Evolutionary conservation across 176 grass and related monocot species (phyloP).

Genomic region (Musa itinerans): DNA sequence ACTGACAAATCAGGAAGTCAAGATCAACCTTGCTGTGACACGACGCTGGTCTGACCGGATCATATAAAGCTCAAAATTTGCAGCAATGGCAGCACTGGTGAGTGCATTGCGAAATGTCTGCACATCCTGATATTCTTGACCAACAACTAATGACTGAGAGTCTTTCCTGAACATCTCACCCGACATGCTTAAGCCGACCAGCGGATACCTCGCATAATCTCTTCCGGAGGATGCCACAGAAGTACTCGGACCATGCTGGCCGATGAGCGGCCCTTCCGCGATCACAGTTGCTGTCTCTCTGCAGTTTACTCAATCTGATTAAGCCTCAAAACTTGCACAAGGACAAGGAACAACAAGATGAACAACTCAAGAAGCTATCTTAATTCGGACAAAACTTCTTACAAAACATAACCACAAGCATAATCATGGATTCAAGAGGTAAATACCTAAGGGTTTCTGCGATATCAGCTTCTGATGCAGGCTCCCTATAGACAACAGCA

Average conservation of each 20-base stretch:
- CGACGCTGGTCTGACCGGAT: slow-evolving; percentile 19
- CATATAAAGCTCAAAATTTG: slow-evolving; percentile 20
- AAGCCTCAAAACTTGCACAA: background rate
- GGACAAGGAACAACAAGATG: background rate
- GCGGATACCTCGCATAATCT: slow-evolving; percentile 1
- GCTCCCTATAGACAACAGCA: background rate
- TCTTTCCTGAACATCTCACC: slow-evolving; percentile 1
- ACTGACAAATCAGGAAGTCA: background rate
- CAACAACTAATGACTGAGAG: slow-evolving; percentile 15
- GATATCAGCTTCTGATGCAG: background rate
- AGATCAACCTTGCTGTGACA: slow-evolving; percentile 17
- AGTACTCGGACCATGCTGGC: background rate
- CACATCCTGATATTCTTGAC: slow-evolving; percentile 19
- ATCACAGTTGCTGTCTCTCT: slow-evolving; percentile 1
- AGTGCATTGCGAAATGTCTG: slow-evolving; percentile 15
- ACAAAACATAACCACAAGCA: background rate
- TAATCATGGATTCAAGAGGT: background rate
- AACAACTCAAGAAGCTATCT: background rate
- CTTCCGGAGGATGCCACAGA: slow-evolving; percentile 1
- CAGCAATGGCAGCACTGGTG: slow-evolving; percentile 12
- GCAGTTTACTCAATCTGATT: background rate
- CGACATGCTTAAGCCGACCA: background rate
- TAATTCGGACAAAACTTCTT: too few relatives aligned
- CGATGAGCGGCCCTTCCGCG: background rate
- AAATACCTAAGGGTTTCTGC: background rate